Percentiles rank a stretch among this genome's conserved stretches.
phyloP scores from a whole-genome alignment of 352 stramenopile genomes.

The Globisporangium splendens region DNA sequence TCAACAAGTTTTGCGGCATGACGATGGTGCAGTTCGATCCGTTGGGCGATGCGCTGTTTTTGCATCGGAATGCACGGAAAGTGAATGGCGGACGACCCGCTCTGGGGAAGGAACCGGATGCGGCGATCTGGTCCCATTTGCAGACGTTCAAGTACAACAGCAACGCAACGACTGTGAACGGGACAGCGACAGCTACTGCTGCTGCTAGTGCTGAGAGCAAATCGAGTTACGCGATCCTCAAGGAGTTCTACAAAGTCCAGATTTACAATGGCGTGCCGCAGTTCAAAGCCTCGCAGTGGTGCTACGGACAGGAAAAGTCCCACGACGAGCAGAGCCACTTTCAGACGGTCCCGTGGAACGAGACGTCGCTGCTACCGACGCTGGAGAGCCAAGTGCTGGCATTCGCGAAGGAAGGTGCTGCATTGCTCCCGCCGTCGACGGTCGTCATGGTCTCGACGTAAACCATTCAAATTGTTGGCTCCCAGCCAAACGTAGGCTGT shows the following conservation, averaged over 20 bases:
- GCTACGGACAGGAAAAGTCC: constrained; percentile 12
- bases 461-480: not conserved
- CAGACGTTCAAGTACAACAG: constrained; percentile 14
- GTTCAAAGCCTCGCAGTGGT: constrained; percentile 14
- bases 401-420: constrained; percentile 6
- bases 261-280: constrained; percentile 20
- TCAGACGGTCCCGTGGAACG: constrained; percentile 9
- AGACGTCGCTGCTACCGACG: constrained; percentile 3
- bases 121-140: constrained; percentile 16
- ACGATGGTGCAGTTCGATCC: constrained; percentile 42
- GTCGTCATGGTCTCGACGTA: constrained; percentile 7
- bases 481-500: too few relatives aligned
- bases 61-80: constrained; percentile 56
- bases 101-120: constrained; percentile 5
- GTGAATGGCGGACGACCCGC: constrained; percentile 14
- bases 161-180: not conserved
- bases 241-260: constrained; percentile 12
- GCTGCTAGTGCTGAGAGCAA: not conserved
- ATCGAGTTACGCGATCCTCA: constrained; percentile 8
- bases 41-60: constrained; percentile 31
- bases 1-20: constrained; percentile 50
- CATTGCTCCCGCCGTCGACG: constrained; percentile 6
- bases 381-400: constrained; percentile 6
- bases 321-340: constrained; percentile 5
- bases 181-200: constrained; percentile 2